Percentiles rank a stretch among this genome's conserved stretches.
These are phyloP conservation scores for Tolypocladium ophioglossoides DNA, from an alignment of 2,329 filamentous ascomycete species.

Conservation along the genomic window DNA sequence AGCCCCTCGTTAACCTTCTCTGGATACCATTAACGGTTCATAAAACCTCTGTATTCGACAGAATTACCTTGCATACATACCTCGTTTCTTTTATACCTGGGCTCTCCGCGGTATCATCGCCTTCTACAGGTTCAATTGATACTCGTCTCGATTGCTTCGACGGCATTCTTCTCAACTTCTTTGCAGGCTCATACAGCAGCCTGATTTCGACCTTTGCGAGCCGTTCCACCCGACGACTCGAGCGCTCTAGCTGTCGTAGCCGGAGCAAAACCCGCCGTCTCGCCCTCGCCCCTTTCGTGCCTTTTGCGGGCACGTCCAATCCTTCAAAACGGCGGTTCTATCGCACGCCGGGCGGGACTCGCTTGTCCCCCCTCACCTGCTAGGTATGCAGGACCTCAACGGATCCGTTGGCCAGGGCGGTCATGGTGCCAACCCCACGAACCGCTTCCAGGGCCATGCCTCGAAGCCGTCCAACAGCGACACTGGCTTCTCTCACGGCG, in stretches of 20 bases:
- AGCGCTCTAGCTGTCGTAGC: background rate
- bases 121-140: background rate
- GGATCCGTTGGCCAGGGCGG: conserved; percentile 38
- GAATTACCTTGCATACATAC: conserved; percentile 6
- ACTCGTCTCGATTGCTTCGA: background rate
- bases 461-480: conserved; percentile 77
- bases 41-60: conserved; percentile 3
- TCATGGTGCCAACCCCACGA: conserved; percentile 35
- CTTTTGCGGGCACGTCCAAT: conserved; percentile 45
- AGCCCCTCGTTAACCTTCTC: background rate
- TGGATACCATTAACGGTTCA: background rate
- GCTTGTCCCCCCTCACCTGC: conserved; percentile 75
- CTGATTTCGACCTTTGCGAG: background rate
- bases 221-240: background rate
- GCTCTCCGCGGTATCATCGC: background rate
- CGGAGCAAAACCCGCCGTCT: background rate
- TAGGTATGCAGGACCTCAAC: conserved; percentile 86
- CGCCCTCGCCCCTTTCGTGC: conserved; percentile 29
- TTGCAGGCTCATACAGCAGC: background rate
- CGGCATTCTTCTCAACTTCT: background rate
- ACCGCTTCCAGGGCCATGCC: conserved; percentile 57
- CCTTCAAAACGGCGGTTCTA: conserved; percentile 71
- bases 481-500: conserved; percentile 86
- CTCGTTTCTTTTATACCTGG: background rate
- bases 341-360: conserved; percentile 71